These are phyloP conservation scores for Starmera stellimalicola DNA, from an alignment of 1,139 yeast genomes.

Conservation along the genomic window DNA sequence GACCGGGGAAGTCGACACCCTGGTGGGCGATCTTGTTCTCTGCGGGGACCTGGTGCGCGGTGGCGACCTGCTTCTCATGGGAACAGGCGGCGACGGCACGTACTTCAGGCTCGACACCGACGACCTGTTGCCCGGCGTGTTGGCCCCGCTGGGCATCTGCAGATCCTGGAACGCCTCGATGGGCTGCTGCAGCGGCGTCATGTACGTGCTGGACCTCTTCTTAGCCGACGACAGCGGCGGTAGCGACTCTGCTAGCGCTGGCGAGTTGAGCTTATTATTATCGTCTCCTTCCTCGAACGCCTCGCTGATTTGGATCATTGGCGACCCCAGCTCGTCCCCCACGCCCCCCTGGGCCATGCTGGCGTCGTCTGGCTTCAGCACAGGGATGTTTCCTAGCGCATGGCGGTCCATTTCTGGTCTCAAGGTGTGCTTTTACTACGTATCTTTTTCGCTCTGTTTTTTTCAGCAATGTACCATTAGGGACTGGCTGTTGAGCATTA, in stretches of 20 bases:
- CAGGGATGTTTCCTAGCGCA: constrained; percentile 13
- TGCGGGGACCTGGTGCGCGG: constrained; percentile 5
- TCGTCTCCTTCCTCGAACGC: constrained; percentile 7
- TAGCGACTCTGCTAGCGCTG: constrained; percentile 10
- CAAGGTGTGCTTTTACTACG: constrained; percentile 46
- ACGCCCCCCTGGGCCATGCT: neutral
- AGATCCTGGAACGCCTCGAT: constrained; percentile 9
- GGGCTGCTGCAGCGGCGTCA: neutral
- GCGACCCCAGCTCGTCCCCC: constrained; percentile 7
- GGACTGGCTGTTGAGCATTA: neutral
- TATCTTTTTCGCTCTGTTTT: neutral
- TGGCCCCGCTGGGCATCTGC: constrained; percentile 18
- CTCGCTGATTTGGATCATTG: constrained; percentile 19
- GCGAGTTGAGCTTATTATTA: constrained; percentile 2
- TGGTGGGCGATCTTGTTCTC: constrained; percentile 29
- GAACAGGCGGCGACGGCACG: constrained; percentile 25
- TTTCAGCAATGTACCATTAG: neutral
- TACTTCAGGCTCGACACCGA: constrained; percentile 22
- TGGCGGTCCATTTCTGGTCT: constrained; percentile 1
- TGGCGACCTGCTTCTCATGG: constrained; percentile 26
- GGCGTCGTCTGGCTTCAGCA: too few relatives aligned
- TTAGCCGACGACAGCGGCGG: constrained; percentile 12
- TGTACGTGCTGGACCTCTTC: constrained; percentile 7
- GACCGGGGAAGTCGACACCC: constrained; percentile 21
- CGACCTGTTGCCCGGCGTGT: constrained; percentile 17